A percentile compares a stretch with the other conserved stretches of the same genome.
Conservation (phyloP, 2,329 filamentous ascomycete genomes). For the Botrytis squamosa region DNA sequence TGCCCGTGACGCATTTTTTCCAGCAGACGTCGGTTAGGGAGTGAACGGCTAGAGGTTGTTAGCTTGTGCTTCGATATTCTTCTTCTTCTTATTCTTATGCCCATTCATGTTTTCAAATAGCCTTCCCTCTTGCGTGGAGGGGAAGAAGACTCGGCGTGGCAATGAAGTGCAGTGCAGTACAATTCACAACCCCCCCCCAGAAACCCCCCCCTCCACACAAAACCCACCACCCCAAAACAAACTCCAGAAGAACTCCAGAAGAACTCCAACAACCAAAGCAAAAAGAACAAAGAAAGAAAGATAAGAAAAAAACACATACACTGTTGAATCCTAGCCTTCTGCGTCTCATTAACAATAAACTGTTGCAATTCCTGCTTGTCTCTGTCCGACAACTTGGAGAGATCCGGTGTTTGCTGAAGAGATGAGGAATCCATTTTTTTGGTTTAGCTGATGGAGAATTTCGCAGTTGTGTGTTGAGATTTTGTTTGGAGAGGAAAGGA, state of each 20-base stretch:
- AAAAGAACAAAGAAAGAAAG: background rate
- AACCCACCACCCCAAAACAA: background rate
- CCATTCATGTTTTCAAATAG: background rate
- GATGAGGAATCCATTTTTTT: slow-evolving; percentile 37
- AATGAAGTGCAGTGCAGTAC: too few species aligned
- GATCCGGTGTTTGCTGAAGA: slow-evolving; percentile 46
- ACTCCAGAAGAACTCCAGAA: background rate
- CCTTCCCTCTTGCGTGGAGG: background rate
- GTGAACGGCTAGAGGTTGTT: slow-evolving; percentile 59
- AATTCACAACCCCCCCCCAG: background rate
- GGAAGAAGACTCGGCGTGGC: background rate
- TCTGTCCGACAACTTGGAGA: slow-evolving; percentile 72
- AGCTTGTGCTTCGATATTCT: background rate
- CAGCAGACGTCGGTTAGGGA: slow-evolving; percentile 78
- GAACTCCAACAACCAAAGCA: too few species aligned
- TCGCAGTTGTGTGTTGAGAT: background rate
- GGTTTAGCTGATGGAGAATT: slow-evolving; percentile 39
- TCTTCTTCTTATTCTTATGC: background rate
- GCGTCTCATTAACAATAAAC: slow-evolving; percentile 79
- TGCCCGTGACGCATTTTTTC: slow-evolving; percentile 83
- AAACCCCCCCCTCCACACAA: background rate
- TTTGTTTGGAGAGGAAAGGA: background rate
- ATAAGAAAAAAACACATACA: slow-evolving; percentile 41
- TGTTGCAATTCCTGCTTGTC: slow-evolving; percentile 87
- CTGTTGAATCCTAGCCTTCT: slow-evolving; percentile 68